Conservation (phyloP, 1,284 basidiomycete genomes). For the Moniliophthora roreri region DNA sequence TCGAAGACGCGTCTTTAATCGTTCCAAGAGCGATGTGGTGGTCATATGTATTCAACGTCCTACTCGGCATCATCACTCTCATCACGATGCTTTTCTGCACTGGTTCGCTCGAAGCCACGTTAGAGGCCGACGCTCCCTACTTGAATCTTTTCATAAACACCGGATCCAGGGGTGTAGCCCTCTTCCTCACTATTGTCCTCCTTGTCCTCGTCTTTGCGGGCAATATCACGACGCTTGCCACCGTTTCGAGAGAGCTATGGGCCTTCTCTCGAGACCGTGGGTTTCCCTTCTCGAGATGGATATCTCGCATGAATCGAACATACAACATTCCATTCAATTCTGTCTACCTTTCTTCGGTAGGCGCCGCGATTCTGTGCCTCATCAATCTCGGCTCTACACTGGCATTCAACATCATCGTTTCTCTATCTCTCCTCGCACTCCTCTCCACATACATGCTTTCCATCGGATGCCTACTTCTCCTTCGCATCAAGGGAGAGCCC, state of each 20-base stretch:
- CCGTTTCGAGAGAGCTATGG: background rate
- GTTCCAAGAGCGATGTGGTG: background rate
- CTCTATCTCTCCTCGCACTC: background rate
- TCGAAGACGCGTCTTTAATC: background rate
- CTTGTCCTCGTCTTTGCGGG: background rate
- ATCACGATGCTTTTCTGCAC: background rate
- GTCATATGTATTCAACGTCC: background rate
- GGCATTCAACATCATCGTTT: conserved; percentile 2
- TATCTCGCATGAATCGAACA: background rate
- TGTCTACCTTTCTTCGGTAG: background rate
- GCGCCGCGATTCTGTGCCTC: background rate
- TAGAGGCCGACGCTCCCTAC: background rate
- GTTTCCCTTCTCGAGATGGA: background rate
- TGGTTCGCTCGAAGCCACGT: background rate
- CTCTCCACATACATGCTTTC: background rate
- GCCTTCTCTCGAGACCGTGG: background rate
- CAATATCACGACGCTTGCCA: background rate
- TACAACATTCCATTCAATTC: background rate
- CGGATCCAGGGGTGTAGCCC: background rate
- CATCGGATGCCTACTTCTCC: background rate
- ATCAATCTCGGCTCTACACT: background rate
- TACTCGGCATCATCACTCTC: background rate
- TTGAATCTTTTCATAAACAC: background rate
- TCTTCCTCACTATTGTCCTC: background rate
- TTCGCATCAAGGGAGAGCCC: background rate